Percentiles rank a stretch among this genome's conserved stretches.
Evolutionary conservation across 371 early-diverging fungal species (phyloP).

Genomic region (Mucor circinelloides): DNA sequence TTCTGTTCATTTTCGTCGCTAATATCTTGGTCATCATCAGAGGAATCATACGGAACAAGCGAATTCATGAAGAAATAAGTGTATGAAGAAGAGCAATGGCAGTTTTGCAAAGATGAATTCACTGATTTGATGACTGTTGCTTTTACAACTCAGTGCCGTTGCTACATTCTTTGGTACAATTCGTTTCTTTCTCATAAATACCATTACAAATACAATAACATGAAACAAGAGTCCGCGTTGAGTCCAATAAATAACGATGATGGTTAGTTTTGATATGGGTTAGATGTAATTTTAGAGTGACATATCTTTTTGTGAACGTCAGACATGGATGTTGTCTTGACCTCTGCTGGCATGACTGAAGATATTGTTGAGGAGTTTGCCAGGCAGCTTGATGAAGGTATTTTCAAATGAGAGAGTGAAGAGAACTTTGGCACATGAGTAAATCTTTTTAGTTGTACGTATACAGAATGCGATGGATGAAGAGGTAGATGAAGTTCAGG

Average conservation of each 20-base stretch:
- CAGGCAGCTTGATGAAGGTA: conserved; percentile 39
- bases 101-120: background rate
- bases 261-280: background rate
- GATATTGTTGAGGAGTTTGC: conserved; percentile 44
- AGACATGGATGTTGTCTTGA: background rate
- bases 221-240: background rate
- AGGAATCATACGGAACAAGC: background rate
- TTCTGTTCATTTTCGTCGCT: background rate
- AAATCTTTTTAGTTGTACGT: conserved; percentile 12
- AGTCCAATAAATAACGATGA: background rate
- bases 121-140: background rate
- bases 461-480: conserved; percentile 15
- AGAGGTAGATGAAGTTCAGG: background rate
- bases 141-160: background rate
- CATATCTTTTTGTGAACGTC: background rate
- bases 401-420: background rate
- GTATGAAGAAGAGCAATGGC: background rate
- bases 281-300: background rate
- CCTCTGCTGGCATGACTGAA: background rate
- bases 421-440: background rate
- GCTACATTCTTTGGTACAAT: background rate
- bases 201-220: background rate
- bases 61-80: background rate
- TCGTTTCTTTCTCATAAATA: background rate
- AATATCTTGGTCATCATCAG: background rate